Evolutionary conservation across 148 eudicot species (phyloP).

Genomic region (Arbutus unedo): DNA sequence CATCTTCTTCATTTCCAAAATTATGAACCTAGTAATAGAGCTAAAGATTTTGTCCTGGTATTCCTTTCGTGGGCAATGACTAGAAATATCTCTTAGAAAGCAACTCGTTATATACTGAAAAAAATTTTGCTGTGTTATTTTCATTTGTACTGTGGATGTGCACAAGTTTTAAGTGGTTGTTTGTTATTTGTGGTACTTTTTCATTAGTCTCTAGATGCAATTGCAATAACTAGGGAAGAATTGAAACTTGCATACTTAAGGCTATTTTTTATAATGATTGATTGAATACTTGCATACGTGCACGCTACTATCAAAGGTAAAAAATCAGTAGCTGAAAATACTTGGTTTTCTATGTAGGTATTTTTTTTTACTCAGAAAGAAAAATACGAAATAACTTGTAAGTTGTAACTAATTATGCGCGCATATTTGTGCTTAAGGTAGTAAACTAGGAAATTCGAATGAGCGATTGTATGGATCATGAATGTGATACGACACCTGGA

Average conservation of each 20-base stretch:
- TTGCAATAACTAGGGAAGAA: no score
- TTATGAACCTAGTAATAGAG: background rate
- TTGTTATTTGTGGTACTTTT: background rate
- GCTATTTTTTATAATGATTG: background rate
- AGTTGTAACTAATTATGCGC: background rate
- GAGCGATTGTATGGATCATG: background rate
- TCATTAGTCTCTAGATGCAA: background rate
- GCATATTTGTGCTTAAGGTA: background rate
- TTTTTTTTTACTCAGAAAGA: background rate
- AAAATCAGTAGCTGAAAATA: background rate
- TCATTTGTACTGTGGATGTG: background rate
- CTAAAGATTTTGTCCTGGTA: background rate
- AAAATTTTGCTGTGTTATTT: background rate
- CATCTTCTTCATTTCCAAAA: conserved; percentile 1
- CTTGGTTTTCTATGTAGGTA: background rate
- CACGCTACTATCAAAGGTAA: background rate
- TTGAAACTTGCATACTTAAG: background rate
- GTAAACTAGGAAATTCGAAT: background rate
- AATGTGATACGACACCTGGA: background rate
- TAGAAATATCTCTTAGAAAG: background rate
- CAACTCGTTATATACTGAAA: background rate
- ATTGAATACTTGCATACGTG: background rate
- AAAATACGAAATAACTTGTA: background rate
- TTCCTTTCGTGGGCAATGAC: no score
- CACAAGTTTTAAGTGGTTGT: background rate